These are phyloP conservation scores for Cajanus cajan DNA, from an alignment of 306 rosid genomes.

Conservation along the genomic window DNA sequence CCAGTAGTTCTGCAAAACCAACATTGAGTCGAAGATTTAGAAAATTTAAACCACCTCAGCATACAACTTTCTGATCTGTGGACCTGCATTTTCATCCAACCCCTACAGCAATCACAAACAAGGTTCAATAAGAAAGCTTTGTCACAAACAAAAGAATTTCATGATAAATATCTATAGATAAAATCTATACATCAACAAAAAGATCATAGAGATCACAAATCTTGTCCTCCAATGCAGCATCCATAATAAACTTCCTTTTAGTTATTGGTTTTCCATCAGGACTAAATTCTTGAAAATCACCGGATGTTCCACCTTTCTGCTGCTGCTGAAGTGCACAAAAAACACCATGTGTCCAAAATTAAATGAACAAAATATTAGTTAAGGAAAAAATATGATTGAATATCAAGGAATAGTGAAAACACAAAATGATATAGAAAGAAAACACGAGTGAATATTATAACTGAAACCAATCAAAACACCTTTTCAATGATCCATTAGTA, in stretches of 20 bases:
- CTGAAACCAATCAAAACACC: constrained; percentile 18
- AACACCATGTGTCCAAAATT: constrained; percentile 33
- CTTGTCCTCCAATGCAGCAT: constrained; percentile 83
- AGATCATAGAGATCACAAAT: constrained; percentile 99
- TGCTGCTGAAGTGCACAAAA: constrained; percentile 59
- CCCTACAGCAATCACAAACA: constrained; percentile 65
- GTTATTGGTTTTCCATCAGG: constrained; percentile 62
- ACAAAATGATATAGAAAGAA: constrained; percentile 8
- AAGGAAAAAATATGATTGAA: not conserved
- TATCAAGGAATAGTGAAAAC: constrained; percentile 14
- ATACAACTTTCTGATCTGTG: constrained; percentile 87
- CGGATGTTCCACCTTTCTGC: constrained; percentile 66
- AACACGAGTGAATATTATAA: constrained; percentile 5
- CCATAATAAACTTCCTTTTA: constrained; percentile 71
- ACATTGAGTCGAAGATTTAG: not conserved
- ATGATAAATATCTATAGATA: constrained; percentile 30
- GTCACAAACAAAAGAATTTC: constrained; percentile 15
- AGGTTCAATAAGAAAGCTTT: constrained; percentile 25
- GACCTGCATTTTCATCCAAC: constrained; percentile 89
- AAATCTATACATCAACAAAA: constrained; percentile 78
- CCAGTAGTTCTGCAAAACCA: not conserved
- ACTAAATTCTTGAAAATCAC: constrained; percentile 59
- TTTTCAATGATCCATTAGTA: constrained; percentile 12
- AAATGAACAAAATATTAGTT: constrained; percentile 10
- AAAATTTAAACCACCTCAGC: constrained; percentile 66